These are phyloP conservation scores for Porodaedalea pini DNA, from an alignment of 1,284 basidiomycete genomes.

Conservation along the genomic window DNA sequence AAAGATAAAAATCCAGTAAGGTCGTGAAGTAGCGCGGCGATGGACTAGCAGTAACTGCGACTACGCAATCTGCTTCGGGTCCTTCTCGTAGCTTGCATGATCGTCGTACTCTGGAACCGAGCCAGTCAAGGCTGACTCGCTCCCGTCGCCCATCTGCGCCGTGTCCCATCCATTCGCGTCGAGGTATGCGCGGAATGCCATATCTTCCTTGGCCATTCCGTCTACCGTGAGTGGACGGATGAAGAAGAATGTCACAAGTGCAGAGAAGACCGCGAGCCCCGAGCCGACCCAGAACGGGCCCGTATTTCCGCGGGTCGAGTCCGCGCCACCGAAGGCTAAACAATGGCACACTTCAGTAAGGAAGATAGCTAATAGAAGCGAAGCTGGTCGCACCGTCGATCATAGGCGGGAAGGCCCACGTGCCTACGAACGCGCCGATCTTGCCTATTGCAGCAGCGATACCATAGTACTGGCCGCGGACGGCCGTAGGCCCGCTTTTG, in stretches of 20 bases:
- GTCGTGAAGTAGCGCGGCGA: neutral
- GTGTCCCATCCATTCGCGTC: conserved; percentile 75
- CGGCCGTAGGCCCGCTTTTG: conserved; percentile 80
- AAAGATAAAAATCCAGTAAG: neutral
- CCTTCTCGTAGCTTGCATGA: conserved; percentile 15
- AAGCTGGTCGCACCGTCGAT: conserved; percentile 45
- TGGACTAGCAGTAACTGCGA: too few species aligned
- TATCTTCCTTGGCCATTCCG: conserved; percentile 78
- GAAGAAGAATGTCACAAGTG: conserved; percentile 69
- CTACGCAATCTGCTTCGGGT: neutral
- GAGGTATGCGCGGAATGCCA: conserved; percentile 78
- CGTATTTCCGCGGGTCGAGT: conserved; percentile 55
- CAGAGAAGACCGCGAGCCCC: conserved; percentile 76
- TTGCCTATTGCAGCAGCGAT: conserved; percentile 89
- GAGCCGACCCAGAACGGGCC: conserved; percentile 77
- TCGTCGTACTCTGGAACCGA: conserved; percentile 16
- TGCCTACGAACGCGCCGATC: conserved; percentile 81
- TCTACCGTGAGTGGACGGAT: conserved; percentile 75
- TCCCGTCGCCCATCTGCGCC: conserved; percentile 55
- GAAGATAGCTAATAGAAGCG: neutral
- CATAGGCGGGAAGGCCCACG: conserved; percentile 75
- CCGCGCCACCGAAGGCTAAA: conserved; percentile 57
- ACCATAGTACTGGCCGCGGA: conserved; percentile 85
- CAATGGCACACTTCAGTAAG: conserved; percentile 6
- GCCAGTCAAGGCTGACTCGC: conserved; percentile 21